These are phyloP conservation scores for Neurospora sp. DNA, from an alignment of 495 filamentous ascomycete species.

Conservation along the genomic window DNA sequence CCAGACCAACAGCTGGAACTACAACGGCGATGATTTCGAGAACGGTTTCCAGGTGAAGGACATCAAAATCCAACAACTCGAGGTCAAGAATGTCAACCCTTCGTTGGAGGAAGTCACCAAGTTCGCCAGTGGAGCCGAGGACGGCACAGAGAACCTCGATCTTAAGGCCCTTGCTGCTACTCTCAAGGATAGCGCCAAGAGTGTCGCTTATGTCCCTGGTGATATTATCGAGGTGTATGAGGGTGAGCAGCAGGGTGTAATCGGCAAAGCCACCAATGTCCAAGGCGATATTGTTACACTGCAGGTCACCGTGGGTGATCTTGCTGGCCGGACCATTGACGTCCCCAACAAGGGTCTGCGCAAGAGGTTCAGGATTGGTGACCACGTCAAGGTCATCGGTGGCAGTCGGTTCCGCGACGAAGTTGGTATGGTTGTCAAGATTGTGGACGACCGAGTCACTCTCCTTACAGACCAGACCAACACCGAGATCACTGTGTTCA, in stretches of 20 bases:
- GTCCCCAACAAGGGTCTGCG: slow-evolving; percentile 87
- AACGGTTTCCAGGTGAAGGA: slow-evolving; percentile 93
- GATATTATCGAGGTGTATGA: slow-evolving; percentile 93
- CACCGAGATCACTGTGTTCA: slow-evolving; percentile 94
- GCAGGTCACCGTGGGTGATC: slow-evolving; percentile 70
- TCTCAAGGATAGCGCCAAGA: slow-evolving; percentile 64
- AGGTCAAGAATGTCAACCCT: slow-evolving; percentile 81
- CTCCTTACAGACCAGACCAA: slow-evolving; percentile 83
- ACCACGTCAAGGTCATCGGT: slow-evolving; percentile 97
- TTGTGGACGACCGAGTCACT: slow-evolving; percentile 82
- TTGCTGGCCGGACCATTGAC: slow-evolving; percentile 77
- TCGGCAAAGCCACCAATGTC: slow-evolving; percentile 79
- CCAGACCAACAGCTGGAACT: slow-evolving; percentile 65
- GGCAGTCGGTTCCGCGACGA: slow-evolving; percentile 89
- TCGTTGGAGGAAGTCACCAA: slow-evolving; percentile 89
- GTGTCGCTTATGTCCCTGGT: slow-evolving; percentile 76
- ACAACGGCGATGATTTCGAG: slow-evolving; percentile 76
- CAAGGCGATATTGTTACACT: slow-evolving; percentile 86
- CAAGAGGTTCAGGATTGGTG: slow-evolving; percentile 86
- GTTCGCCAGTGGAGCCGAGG: slow-evolving; percentile 79
- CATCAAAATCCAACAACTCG: slow-evolving; percentile 75
- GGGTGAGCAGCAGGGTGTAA: slow-evolving; percentile 87
- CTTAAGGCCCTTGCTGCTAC: slow-evolving; percentile 80
- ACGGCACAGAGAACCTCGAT: slow-evolving; percentile 89
- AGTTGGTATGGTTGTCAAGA: slow-evolving; percentile 91